Evolutionary conservation across 352 stramenopile species (phyloP).

Genomic region (Phytophthora pini): DNA sequence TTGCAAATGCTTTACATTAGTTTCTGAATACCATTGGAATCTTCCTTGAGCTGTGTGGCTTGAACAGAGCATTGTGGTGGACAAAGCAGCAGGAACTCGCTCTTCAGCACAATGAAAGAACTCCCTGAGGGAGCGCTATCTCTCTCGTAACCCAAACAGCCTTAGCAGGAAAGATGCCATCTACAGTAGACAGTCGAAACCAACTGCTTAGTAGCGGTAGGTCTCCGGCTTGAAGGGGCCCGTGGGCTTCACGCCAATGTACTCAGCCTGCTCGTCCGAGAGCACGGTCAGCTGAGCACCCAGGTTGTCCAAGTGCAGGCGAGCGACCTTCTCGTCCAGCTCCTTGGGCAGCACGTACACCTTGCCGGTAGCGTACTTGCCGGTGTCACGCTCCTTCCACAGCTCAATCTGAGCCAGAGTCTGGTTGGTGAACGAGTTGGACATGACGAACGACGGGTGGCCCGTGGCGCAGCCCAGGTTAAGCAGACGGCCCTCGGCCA

Average conservation of each 20-base stretch:
- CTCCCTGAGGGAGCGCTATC: constrained; percentile 18
- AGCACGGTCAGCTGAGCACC: constrained; percentile 96
- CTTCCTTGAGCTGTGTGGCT: constrained; percentile 18
- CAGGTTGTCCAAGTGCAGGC: constrained; percentile 96
- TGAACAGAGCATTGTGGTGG: constrained; percentile 43
- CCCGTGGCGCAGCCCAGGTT: constrained; percentile 99
- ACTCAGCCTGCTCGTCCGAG: constrained; percentile 96
- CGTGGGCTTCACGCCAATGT: constrained; percentile 95
- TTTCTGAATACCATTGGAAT: constrained; percentile 22
- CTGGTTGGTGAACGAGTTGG: constrained; percentile 99
- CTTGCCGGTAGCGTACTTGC: constrained; percentile 96
- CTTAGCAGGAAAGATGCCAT: constrained; percentile 14
- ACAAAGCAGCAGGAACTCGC: constrained; percentile 27
- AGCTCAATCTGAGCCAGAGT: constrained; percentile 98
- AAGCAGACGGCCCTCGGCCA: constrained; percentile 97
- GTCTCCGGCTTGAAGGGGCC: constrained; percentile 98
- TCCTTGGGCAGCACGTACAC: constrained; percentile 99
- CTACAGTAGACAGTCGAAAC: constrained; percentile 9
- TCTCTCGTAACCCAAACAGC: constrained; percentile 28
- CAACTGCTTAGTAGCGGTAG: constrained; percentile 96
- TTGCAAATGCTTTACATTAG: constrained; percentile 25
- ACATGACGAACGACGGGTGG: constrained; percentile 99
- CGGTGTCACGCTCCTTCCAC: constrained; percentile 95
- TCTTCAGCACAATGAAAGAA: constrained; percentile 48
- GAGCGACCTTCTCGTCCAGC: constrained; percentile 98